Evolutionary conservation across 352 stramenopile genomes (phyloP).

Genomic region (Phytophthora nicotianae): DNA sequence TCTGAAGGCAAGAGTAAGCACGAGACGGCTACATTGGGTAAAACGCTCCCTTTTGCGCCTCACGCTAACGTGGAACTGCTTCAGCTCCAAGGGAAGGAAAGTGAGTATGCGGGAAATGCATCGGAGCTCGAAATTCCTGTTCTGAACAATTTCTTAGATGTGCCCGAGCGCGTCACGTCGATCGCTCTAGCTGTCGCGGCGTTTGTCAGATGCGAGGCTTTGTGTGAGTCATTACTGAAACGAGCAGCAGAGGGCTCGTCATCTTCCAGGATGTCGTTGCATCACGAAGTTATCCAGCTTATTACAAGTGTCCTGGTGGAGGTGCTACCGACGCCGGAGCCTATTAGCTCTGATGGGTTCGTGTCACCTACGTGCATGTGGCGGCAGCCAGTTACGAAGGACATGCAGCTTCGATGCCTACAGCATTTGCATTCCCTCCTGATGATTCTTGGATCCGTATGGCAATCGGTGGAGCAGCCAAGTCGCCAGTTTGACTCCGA

Average conservation of each 20-base stretch:
- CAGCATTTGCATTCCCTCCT: slow-evolving; percentile 75
- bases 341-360: slow-evolving; percentile 26
- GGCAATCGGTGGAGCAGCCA: slow-evolving; percentile 89
- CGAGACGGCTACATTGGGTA: slow-evolving; percentile 37
- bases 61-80: slow-evolving; percentile 72
- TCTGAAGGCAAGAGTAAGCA: slow-evolving; percentile 21
- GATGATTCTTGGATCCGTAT: slow-evolving; percentile 84
- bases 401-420: slow-evolving; percentile 84
- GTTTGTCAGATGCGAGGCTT: slow-evolving; percentile 76
- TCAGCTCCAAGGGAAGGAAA: slow-evolving; percentile 57
- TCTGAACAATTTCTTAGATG: slow-evolving; percentile 84
- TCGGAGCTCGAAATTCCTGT: slow-evolving; percentile 66
- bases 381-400: slow-evolving; percentile 68
- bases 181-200: slow-evolving; percentile 76
- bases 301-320: slow-evolving; percentile 84
- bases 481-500: slow-evolving; percentile 89
- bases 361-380: slow-evolving; percentile 61
- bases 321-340: slow-evolving; percentile 75
- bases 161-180: slow-evolving; percentile 80
- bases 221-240: slow-evolving; percentile 83
- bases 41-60: slow-evolving; percentile 48
- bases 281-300: slow-evolving; percentile 90
- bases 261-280: slow-evolving; percentile 88
- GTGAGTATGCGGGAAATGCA: slow-evolving; percentile 80
- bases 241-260: slow-evolving; percentile 87